Evolutionary conservation across 352 stramenopile genomes (phyloP).

Genomic region (Peronospora destructor): DNA sequence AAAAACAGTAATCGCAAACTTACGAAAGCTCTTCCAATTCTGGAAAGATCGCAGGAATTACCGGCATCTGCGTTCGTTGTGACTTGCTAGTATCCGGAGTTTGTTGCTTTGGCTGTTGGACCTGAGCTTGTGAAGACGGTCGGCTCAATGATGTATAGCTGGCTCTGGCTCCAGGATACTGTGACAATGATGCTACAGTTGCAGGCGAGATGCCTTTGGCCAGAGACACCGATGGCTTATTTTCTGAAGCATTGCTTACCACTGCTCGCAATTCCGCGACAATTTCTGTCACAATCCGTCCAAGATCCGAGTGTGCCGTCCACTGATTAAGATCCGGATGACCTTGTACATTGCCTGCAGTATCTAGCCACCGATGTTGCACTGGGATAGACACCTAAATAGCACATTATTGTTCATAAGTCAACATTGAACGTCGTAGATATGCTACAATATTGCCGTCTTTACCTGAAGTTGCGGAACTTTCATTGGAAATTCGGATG

Average conservation of each 20-base stretch:
- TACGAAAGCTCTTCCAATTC: constrained; percentile 77
- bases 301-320: constrained; percentile 78
- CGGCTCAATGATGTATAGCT: constrained; percentile 28
- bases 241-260: constrained; percentile 12
- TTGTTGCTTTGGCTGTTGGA: constrained; percentile 29
- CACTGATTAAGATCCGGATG: constrained; percentile 74
- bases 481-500: constrained; percentile 62
- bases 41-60: constrained; percentile 63
- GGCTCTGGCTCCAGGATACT: constrained; percentile 19
- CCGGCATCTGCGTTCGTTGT: constrained; percentile 65
- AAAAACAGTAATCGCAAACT: constrained; percentile 13
- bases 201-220: constrained; percentile 16
- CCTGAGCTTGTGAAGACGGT: constrained; percentile 28
- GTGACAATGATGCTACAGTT: constrained; percentile 14
- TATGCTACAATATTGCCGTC: background rate
- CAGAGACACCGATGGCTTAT: constrained; percentile 20
- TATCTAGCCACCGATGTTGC: constrained; percentile 71
- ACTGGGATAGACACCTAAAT: constrained; percentile 56
- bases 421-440: background rate
- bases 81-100: constrained; percentile 30
- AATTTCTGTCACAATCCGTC: constrained; percentile 73
- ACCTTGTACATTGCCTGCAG: constrained; percentile 55
- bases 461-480: constrained; percentile 54
- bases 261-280: constrained; percentile 43
- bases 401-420: background rate